Evolutionary conservation across 2,329 filamentous ascomycete genomes (phyloP), one percentile per base, ranked within the genome.

Genomic region (Exutisphaerella laricina): DNA sequence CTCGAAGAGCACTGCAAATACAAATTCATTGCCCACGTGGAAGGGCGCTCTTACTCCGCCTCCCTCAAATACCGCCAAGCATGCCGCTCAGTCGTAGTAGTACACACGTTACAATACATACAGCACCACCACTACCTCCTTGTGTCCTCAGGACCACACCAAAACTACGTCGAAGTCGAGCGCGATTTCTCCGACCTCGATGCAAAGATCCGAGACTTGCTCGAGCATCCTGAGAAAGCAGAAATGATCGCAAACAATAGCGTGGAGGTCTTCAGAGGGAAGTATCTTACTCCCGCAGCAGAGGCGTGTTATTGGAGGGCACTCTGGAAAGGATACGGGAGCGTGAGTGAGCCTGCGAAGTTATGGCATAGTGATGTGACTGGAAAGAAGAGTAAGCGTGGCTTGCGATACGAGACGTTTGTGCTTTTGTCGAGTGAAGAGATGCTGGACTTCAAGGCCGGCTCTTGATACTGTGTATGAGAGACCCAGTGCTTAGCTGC

Each of bases 211-310:
- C 36, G 43, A 17, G 40, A 53, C 7, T 46, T 53, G 17, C 43
- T 54, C 6, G 49, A 44, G 3, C 34, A 56, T 16, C 45, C 51
- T 6, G 31, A 48, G 5, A 45, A 54, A 14, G 55, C 55, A 7
- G 30, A 55, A 20, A 22, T 21, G 7, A 58, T 60, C 7, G 58
- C 58, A 7, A 49, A 58, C 16, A 59, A 58, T 45, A 54, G 51
- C 6, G 48, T 53, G 4, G 38, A 37, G 14, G 51, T 47, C 4
- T 62, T 63, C 32, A 44, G 58, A 4, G 56, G 60, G 16, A 43
- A 55, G 4, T 62, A 62, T 33, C 34, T 58, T 5, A 63, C 56
- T 2, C 51, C 54, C 5, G 60, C 60, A 4, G 60, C 61, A 13
- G 43, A 52, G 31, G 44, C 47, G 4, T 52, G 49, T 30, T 67